These are phyloP conservation scores for Morella rubra DNA, from an alignment of 306 rosid species.

Conservation along the genomic window DNA sequence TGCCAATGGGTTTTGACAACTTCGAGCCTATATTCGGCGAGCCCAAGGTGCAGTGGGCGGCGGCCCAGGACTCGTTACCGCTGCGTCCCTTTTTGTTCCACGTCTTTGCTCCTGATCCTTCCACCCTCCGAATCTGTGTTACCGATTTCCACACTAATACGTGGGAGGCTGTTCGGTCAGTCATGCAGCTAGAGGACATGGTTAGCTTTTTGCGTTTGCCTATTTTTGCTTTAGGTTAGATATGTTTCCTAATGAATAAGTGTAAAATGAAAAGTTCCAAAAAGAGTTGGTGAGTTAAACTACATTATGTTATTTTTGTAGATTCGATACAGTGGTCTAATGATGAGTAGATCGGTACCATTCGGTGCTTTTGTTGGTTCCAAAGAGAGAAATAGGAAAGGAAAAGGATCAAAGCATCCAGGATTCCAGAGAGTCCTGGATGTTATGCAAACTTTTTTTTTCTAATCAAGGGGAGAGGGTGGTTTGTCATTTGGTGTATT, in stretches of 20 bases:
- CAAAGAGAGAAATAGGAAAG: background rate
- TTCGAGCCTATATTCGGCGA: slow-evolving; percentile 65
- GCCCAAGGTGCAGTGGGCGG: slow-evolving; percentile 48
- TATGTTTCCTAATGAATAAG: background rate
- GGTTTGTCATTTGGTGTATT: background rate
- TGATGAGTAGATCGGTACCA: background rate
- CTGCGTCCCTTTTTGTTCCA: slow-evolving; percentile 51
- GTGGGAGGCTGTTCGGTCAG: slow-evolving; percentile 69
- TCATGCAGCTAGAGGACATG: slow-evolving; percentile 69
- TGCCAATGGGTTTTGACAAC: slow-evolving; percentile 54
- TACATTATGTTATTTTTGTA: background rate
- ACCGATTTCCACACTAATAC: slow-evolving; percentile 64
- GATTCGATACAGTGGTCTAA: background rate
- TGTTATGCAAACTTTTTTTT: background rate
- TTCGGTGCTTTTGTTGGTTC: background rate
- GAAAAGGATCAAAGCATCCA: background rate
- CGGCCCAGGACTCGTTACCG: slow-evolving; percentile 23
- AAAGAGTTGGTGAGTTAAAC: background rate
- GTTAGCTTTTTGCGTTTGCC: slow-evolving; percentile 36
- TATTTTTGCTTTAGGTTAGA: background rate
- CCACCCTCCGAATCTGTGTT: slow-evolving; percentile 52
- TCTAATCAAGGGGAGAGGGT: background rate
- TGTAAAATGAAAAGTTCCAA: background rate
- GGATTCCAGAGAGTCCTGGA: background rate
- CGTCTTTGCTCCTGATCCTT: slow-evolving; percentile 52